Evolutionary conservation across 2,329 filamentous ascomycete species (phyloP), one percentile per base, ranked within the genome.

Genomic region (Lasiodiplodia citricola): DNA sequence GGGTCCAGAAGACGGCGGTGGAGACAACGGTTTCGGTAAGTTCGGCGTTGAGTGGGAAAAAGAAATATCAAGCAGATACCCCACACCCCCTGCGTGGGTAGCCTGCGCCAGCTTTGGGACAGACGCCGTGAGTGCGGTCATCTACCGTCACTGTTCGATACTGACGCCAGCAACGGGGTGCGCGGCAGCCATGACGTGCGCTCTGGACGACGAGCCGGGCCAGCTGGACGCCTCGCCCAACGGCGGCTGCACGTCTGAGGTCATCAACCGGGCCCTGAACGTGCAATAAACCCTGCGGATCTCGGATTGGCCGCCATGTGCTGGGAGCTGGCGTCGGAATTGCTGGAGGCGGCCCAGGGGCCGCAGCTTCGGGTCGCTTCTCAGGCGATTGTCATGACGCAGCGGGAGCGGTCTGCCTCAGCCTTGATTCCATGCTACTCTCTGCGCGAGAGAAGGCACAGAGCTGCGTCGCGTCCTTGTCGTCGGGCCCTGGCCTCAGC

Each of bases 21-120:
- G 47, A 47, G 57, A 64, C 47, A 37, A 13, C 44, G 44, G 60
- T 21, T 37, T 64, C 60, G 60, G 60, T 25, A 64, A 64, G 47
- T 64, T 52, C 60, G 60, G 60, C 23, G 25, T 52, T 11, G 18
- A 63, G 23, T 8, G 14, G 23, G 25, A 64, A 64, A 64, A 64
- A 64, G 44, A 37, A 64, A 64, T 38, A 64, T 52, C 35, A 21
- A 25, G 47, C 44, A 64, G 18, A 14, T 18, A 52, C 44, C 44
- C 58, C 58, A 51, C 58, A 50, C 25, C 58, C 21, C 58, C 44
- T 50, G 58, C 58, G 13, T 51, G 25, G 14, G n/a, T 44, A 31
- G 23, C 31, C 25, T 11, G 58, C 18, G 11, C 25, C 18, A 37
- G 25, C 7, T 6, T 31, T 6, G 25, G 11, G 41, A 2, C n/a